These are phyloP conservation scores for Chlorella sp. DNA, from an alignment of 139 green algal genomes.

Conservation along the genomic window DNA sequence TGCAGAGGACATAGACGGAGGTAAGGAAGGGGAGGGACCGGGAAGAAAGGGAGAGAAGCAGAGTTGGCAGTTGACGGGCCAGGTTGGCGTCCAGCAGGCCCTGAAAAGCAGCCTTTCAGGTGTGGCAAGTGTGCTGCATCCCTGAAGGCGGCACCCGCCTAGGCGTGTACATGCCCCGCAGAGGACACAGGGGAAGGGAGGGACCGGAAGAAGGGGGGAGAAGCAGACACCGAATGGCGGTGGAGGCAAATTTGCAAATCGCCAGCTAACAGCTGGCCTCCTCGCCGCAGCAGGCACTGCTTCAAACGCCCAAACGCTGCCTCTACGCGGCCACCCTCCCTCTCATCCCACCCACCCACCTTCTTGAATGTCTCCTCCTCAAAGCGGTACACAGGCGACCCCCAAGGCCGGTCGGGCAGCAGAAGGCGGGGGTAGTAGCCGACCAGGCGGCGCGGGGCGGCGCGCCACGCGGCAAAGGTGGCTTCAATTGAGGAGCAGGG, in stretches of 20 bases:
- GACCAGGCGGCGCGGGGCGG: slow-evolving; percentile 28
- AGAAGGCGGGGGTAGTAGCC: slow-evolving; percentile 51
- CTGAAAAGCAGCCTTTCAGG: no score
- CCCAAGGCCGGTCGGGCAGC: neutral
- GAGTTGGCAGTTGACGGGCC: no score
- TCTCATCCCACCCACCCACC: neutral
- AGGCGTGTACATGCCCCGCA: slow-evolving; percentile 44
- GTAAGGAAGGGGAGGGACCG: neutral
- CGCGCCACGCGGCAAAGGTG: slow-evolving; percentile 44
- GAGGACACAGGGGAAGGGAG: neutral
- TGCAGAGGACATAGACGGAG: no score
- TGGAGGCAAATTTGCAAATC: no score
- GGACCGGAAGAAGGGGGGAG: neutral
- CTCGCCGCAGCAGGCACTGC: no score
- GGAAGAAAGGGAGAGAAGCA: neutral
- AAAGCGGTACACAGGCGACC: neutral
- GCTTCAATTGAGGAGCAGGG: slow-evolving; percentile 53
- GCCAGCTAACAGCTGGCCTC: no score
- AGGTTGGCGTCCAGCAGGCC: no score
- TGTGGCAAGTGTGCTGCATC: slow-evolving; percentile 41
- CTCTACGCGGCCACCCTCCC: no score
- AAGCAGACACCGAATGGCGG: neutral
- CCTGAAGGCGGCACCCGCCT: slow-evolving; percentile 61
- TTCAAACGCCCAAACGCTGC: no score
- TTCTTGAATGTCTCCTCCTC: neutral